phyloP scores from a whole-genome alignment of 768 basidiomycete genomes.

The Dendrothele bispora region DNA sequence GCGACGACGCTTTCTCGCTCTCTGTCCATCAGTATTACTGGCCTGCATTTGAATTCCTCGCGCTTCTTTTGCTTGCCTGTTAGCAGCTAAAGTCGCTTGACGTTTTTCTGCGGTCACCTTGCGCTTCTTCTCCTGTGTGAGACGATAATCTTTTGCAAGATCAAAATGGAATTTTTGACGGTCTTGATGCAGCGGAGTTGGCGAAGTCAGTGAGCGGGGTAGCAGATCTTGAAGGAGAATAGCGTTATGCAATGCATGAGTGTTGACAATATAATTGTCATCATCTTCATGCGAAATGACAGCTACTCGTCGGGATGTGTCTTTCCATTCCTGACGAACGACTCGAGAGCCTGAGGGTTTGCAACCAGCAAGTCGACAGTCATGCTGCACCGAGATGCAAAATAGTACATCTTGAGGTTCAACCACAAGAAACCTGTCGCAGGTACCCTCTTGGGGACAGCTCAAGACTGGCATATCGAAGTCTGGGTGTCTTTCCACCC shows the following conservation, averaged over 20 bases:
- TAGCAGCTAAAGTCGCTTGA: too few species aligned
- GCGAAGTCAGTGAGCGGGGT: neutral
- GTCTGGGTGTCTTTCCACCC: too few species aligned
- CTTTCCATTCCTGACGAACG: neutral
- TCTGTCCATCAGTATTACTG: too few species aligned
- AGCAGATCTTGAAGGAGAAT: neutral
- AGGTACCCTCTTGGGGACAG: too few species aligned
- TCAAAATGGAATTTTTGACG: neutral
- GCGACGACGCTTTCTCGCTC: too few species aligned
- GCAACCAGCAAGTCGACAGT: neutral
- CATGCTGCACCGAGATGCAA: neutral
- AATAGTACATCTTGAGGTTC: neutral
- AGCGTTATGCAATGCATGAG: conserved; percentile 6
- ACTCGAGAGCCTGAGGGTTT: neutral
- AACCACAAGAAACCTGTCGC: too few species aligned
- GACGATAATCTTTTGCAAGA: neutral
- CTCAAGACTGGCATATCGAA: too few species aligned
- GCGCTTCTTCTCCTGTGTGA: too few species aligned
- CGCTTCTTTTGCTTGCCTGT: too few species aligned
- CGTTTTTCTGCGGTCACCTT: too few species aligned
- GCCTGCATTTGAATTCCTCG: too few species aligned
- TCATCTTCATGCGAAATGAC: neutral
- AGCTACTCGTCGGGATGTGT: neutral
- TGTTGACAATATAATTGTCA: neutral
- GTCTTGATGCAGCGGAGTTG: neutral